Percentiles rank a stretch among this genome's conserved stretches.
Conservation (phyloP, 352 stramenopile species). For the Phytophthora meadii region DNA sequence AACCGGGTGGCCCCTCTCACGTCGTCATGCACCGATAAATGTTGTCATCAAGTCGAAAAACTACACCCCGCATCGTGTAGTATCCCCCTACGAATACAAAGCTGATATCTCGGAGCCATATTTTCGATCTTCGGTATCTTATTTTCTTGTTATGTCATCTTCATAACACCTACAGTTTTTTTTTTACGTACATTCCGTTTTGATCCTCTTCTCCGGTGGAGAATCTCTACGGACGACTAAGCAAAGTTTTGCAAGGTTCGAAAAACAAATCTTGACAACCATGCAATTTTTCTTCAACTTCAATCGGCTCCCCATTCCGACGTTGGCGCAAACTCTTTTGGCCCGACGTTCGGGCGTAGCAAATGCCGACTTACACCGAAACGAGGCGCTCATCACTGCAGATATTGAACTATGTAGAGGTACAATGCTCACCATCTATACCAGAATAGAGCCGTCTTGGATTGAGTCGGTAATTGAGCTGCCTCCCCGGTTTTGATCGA, state of each 20-base stretch:
- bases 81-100: too few species aligned
- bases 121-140: too few species aligned
- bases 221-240: not conserved
- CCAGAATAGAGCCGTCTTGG: constrained; percentile 21
- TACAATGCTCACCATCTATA: constrained; percentile 16
- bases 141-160: not conserved
- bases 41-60: too few species aligned
- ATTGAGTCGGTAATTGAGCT: constrained; percentile 25
- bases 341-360: too few species aligned
- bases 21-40: not conserved
- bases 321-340: not conserved
- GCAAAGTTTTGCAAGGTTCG: constrained; percentile 5
- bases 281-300: constrained; percentile 3
- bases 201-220: not conserved
- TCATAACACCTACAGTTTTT: not conserved
- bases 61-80: too few species aligned
- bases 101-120: too few species aligned
- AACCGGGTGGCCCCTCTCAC: constrained; percentile 4
- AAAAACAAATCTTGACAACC: constrained; percentile 2
- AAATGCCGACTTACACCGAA: too few species aligned
- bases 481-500: not conserved
- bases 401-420: not conserved
- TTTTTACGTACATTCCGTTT: not conserved
- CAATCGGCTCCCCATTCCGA: not conserved
- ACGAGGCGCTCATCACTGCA: too few species aligned